Evolutionary conservation across 495 filamentous ascomycete species (phyloP).

Genomic region (Aspergillus haitiensis): DNA sequence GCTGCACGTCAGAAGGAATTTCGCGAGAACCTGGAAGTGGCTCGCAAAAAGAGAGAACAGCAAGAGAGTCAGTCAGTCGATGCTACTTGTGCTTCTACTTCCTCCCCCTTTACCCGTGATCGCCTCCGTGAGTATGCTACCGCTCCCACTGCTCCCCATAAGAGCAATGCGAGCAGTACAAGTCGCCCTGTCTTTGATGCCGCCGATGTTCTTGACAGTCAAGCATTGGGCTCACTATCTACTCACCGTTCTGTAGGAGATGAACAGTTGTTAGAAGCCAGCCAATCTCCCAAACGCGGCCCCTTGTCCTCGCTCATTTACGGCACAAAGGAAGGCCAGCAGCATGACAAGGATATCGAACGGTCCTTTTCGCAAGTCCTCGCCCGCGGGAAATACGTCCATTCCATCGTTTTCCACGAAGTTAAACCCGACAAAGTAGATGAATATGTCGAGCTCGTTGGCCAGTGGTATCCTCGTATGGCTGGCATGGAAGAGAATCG

Average conservation of each 20-base stretch:
- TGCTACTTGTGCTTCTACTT: slow-evolving; percentile 45
- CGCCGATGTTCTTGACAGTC: slow-evolving; percentile 38
- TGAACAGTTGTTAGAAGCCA: slow-evolving; percentile 49
- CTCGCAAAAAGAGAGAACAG: slow-evolving; percentile 71
- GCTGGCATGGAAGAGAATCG: slow-evolving; percentile 78
- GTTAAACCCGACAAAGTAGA: slow-evolving; percentile 95
- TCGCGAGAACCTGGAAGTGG: slow-evolving; percentile 74
- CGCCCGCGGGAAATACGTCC: slow-evolving; percentile 95
- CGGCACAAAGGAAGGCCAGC: slow-evolving; percentile 88
- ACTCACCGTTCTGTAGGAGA: slow-evolving; percentile 55
- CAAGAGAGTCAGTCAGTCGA: slow-evolving; percentile 76
- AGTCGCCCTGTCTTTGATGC: slow-evolving; percentile 41
- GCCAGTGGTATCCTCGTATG: slow-evolving; percentile 87
- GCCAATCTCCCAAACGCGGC: slow-evolving; percentile 47
- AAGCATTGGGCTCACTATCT: slow-evolving; percentile 67
- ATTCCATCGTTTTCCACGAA: slow-evolving; percentile 95
- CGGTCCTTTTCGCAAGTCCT: slow-evolving; percentile 90
- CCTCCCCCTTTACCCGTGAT: slow-evolving; percentile 39
- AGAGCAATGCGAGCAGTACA: slow-evolving; percentile 55
- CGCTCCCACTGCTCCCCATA: slow-evolving; percentile 55
- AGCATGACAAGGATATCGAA: slow-evolving; percentile 92
- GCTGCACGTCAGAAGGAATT: slow-evolving; percentile 80
- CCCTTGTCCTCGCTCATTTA: slow-evolving; percentile 76
- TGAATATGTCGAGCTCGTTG: slow-evolving; percentile 91
- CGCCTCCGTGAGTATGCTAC: slow-evolving; percentile 46